phyloP scores from a whole-genome alignment of 306 rosid species.

The barrel medic (Medicago truncatula) region MtrunA17r5.0-ANR NC_053048.1:49447501-49448000 shows the following conservation, averaged over 20 bases:
- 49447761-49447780: slow-evolving; percentile 54
- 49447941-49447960: slow-evolving; percentile 44
- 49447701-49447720: slow-evolving; percentile 61
- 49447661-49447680: slow-evolving; percentile 3
- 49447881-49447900: slow-evolving; percentile 26
- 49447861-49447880: slow-evolving; percentile 8
- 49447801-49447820: slow-evolving; percentile 36
- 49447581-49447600: slow-evolving; percentile 71
- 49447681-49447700: slow-evolving; percentile 62
- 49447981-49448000: slow-evolving; percentile 37
- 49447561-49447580: slow-evolving; percentile 74
- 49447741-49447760: slow-evolving; percentile 77
- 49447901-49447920: background rate
- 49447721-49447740: slow-evolving; percentile 74
- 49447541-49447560: slow-evolving; percentile 62
- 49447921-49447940: slow-evolving; percentile 52
- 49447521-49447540: slow-evolving; percentile 63
- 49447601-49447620: slow-evolving; percentile 52
- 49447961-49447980: slow-evolving; percentile 49
- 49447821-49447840: slow-evolving; percentile 12
- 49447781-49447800: slow-evolving; percentile 84
- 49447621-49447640: slow-evolving; percentile 69
- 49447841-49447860: slow-evolving; percentile 19
- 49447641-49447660: slow-evolving; percentile 57
- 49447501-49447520: slow-evolving; percentile 54